Percentiles rank a stretch among this genome's conserved stretches.
Conservation (phyloP, 129 eudicot species). For the Chrysanthemum lavandulifolium region DNA sequence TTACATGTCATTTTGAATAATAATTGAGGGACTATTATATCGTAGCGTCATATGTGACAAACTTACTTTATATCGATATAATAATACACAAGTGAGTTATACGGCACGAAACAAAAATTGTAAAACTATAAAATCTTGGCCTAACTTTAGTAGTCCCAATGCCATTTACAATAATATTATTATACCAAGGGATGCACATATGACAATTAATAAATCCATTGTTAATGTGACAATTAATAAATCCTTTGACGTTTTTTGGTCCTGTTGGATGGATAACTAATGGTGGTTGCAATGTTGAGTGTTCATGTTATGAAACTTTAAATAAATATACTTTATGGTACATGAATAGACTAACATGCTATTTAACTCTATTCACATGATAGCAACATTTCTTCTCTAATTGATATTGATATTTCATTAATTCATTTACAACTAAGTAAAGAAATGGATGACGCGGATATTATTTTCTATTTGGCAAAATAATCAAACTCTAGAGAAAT, state of each 20-base stretch:
- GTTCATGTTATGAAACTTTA: too few species aligned
- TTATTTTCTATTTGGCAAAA: background rate
- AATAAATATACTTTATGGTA: too few species aligned
- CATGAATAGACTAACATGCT: too few species aligned
- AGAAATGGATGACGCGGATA: background rate
- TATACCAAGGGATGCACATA: conserved; percentile 7
- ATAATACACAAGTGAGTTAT: conserved; percentile 7
- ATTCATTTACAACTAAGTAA: background rate
- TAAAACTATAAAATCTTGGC: background rate
- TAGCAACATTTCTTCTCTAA: too few species aligned
- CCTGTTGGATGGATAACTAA: background rate
- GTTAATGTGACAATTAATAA: background rate
- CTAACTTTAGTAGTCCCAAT: conserved; percentile 12
- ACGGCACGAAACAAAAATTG: conserved; percentile 6
- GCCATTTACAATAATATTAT: background rate
- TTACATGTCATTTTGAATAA: background rate
- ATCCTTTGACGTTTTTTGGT: too few species aligned
- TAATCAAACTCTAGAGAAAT: background rate
- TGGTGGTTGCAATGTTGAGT: background rate
- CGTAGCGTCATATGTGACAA: conserved; percentile 2
- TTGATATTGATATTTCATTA: background rate
- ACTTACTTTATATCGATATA: background rate
- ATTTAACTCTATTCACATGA: too few species aligned
- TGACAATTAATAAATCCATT: background rate
- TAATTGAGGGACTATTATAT: conserved; percentile 1